phyloP scores from a whole-genome alignment of 306 rosid genomes.

The Vigna nakashimae region DNA sequence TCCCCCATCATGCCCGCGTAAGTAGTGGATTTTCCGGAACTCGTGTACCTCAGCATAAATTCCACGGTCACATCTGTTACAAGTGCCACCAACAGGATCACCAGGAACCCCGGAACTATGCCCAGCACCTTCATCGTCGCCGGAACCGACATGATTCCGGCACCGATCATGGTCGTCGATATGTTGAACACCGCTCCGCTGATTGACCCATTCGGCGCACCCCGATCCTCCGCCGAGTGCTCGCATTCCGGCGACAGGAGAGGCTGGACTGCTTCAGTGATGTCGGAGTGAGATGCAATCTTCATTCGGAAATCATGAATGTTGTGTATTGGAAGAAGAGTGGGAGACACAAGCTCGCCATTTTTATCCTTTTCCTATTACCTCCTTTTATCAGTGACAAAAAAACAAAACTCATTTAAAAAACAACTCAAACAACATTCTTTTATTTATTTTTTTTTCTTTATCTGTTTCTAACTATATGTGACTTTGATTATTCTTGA shows the following conservation, averaged over 20 bases:
- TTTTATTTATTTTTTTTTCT: no score
- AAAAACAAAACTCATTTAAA: no score
- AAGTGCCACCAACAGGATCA: slow-evolving; percentile 55
- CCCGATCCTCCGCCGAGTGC: background rate
- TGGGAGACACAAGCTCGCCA: background rate
- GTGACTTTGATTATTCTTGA: no score
- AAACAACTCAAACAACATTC: no score
- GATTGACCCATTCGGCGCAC: slow-evolving; percentile 38
- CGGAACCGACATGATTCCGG: slow-evolving; percentile 76
- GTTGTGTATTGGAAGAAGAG: no score
- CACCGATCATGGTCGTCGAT: slow-evolving; percentile 68
- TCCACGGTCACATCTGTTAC: slow-evolving; percentile 60
- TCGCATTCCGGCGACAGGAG: slow-evolving; percentile 25
- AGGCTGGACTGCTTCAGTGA: background rate
- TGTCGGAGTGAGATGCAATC: background rate
- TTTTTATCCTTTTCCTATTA: background rate
- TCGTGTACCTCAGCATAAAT: slow-evolving; percentile 61
- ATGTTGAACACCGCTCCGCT: slow-evolving; percentile 66
- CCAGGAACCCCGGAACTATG: slow-evolving; percentile 54
- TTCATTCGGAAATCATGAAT: slow-evolving; percentile 25
- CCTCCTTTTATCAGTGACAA: no score
- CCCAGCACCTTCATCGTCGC: slow-evolving; percentile 70
- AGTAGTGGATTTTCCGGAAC: slow-evolving; percentile 53
- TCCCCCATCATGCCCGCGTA: slow-evolving; percentile 62
- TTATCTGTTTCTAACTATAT: no score